These are phyloP conservation scores for Rhodotorula sp. DNA, from an alignment of 1,284 basidiomycete genomes.

Conservation along the genomic window DNA sequence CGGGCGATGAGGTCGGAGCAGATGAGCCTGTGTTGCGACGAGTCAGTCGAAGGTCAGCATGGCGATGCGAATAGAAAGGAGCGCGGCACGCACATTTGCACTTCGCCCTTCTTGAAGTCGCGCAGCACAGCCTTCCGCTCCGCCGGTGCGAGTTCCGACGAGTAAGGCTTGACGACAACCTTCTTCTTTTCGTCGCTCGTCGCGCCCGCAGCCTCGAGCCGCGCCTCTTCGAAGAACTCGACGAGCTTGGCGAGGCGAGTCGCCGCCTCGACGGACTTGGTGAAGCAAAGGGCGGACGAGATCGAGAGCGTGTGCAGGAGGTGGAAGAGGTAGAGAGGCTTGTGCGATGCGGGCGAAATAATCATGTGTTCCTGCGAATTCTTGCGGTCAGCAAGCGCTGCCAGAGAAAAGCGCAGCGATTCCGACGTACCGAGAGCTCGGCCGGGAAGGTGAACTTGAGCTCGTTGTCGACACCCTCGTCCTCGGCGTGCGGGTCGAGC, in stretches of 20 bases:
- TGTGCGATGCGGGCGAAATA: constrained; percentile 73
- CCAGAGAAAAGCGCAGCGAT: not conserved
- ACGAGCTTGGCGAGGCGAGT: constrained; percentile 78
- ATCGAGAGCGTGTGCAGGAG: constrained; percentile 62
- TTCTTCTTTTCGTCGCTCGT: constrained; percentile 42
- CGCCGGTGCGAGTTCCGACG: constrained; percentile 73
- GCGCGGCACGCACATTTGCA: constrained; percentile 69
- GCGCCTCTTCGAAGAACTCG: constrained; percentile 65
- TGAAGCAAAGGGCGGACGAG: constrained; percentile 77
- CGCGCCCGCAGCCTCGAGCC: constrained; percentile 27
- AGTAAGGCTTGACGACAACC: constrained; percentile 70
- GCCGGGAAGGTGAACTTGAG: constrained; percentile 75
- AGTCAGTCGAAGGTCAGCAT: not conserved
- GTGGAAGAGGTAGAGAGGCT: constrained; percentile 87
- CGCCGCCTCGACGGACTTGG: constrained; percentile 91
- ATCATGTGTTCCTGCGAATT: constrained; percentile 76
- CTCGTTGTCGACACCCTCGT: constrained; percentile 61
- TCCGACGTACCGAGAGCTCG: constrained; percentile 63
- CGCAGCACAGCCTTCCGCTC: constrained; percentile 78
- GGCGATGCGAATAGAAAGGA: not conserved
- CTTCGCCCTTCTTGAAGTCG: constrained; percentile 75
- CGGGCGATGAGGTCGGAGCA: constrained; percentile 95
- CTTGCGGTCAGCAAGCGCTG: not conserved
- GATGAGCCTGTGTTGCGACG: constrained; percentile 63
- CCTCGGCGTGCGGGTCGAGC: constrained; percentile 47